Evolutionary conservation across 2,329 filamentous ascomycete genomes (phyloP).

Genomic region (Diplodia mutila): DNA sequence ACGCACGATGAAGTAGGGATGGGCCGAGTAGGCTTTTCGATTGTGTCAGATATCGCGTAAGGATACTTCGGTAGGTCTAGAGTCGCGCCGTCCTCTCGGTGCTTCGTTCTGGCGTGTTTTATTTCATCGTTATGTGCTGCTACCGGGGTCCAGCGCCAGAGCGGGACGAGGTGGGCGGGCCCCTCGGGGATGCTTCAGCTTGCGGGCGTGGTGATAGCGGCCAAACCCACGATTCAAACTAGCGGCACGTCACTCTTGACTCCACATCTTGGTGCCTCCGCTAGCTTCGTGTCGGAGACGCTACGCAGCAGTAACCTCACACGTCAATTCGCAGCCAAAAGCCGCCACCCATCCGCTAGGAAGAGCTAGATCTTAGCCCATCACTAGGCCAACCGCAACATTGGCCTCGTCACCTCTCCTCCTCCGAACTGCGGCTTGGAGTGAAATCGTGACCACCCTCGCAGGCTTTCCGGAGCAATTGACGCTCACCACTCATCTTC

Average conservation of each 20-base stretch:
- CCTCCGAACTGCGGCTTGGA: neutral
- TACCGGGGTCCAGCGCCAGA: neutral
- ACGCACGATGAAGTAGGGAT: neutral
- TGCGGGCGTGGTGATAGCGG: no score
- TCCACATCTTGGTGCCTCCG: neutral
- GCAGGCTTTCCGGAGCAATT: constrained; percentile 7
- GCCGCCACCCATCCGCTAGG: neutral
- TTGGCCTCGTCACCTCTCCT: neutral
- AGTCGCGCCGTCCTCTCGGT: constrained; percentile 8
- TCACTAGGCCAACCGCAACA: constrained; percentile 1
- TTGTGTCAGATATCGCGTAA: constrained; percentile 21
- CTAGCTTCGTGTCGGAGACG: neutral
- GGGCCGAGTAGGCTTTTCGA: constrained; percentile 1
- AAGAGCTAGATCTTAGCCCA: constrained; percentile 6
- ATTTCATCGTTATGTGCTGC: neutral
- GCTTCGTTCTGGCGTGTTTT: neutral
- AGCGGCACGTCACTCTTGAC: neutral
- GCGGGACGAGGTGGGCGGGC: neutral
- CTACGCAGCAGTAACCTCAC: constrained; percentile 3
- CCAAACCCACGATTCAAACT: neutral
- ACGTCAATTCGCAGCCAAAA: constrained; percentile 3
- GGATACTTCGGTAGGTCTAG: constrained; percentile 19
- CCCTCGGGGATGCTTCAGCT: neutral
- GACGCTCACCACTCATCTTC: neutral
- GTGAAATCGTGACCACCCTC: neutral